Percentiles rank a stretch among this genome's conserved stretches.
Conservation (phyloP, 1,284 basidiomycete genomes). For the Peniophora sp. region DNA sequence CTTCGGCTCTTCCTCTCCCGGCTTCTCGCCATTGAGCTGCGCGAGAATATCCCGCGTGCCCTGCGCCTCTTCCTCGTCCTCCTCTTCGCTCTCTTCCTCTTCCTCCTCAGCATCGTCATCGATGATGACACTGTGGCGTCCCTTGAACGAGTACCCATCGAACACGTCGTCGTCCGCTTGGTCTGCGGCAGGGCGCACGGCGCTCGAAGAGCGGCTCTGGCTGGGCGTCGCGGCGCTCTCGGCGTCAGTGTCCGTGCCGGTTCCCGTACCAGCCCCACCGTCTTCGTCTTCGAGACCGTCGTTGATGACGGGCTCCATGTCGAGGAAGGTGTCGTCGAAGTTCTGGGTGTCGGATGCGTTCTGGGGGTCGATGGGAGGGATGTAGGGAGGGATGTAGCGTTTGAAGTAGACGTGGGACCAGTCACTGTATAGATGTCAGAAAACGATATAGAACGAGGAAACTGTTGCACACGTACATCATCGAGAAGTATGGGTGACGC, state of each 20-base stretch:
- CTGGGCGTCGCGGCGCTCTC: conserved; percentile 62
- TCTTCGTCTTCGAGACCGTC: conserved; percentile 49
- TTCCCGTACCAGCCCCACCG: conserved; percentile 28
- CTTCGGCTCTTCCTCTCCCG: conserved; percentile 43
- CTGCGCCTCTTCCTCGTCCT: conserved; percentile 22
- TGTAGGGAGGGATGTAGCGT: conserved; percentile 95
- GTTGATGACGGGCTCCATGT: conserved; percentile 85
- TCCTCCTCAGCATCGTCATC: conserved; percentile 59
- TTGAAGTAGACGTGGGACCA: conserved; percentile 93
- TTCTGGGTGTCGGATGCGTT: conserved; percentile 96
- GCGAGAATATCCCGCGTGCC: conserved; percentile 12
- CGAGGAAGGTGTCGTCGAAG: conserved; percentile 95
- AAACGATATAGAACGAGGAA: conserved; percentile 7
- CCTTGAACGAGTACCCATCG: conserved; percentile 86
- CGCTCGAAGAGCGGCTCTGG: conserved; percentile 63
- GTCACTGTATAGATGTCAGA: conserved; percentile 44
- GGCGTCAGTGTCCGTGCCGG: conserved; percentile 54
- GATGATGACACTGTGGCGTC: conserved; percentile 67
- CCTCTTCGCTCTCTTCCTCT: conserved; percentile 36
- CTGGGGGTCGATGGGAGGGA: conserved; percentile 86
- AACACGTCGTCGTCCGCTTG: conserved; percentile 66
- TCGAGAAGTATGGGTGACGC: conserved; percentile 90
- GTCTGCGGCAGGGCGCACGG: conserved; percentile 34
- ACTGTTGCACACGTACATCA: conserved; percentile 74
- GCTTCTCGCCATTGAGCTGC: conserved; percentile 7